Percentiles rank a stretch among this genome's conserved stretches.
Conservation (phyloP, 2,329 filamentous ascomycete species). For the Pestalotiopsis sp. region DNA sequence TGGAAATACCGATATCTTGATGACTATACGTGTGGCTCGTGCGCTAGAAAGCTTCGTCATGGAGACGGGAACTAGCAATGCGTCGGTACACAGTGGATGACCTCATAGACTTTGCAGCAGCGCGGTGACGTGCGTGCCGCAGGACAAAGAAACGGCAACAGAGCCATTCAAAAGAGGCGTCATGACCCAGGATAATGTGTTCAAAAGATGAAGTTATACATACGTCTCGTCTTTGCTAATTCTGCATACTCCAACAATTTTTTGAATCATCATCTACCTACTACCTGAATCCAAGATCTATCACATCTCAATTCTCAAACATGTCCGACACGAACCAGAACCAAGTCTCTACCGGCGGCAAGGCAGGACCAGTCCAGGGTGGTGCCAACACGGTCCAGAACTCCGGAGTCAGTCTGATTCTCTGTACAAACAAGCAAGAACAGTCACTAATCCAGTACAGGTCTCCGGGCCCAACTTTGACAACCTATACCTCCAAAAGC, state of each 20-base stretch:
- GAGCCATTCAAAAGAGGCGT: neutral
- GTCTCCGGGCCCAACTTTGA: conserved; percentile 3
- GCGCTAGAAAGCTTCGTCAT: neutral
- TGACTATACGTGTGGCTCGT: neutral
- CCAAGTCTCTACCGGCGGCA: neutral
- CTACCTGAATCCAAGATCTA: neutral
- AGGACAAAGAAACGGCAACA: neutral
- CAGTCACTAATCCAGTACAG: neutral
- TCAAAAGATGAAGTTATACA: too few relatives aligned
- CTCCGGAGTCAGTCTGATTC: neutral
- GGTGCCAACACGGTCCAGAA: neutral
- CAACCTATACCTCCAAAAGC: conserved; percentile 4
- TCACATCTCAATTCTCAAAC: neutral
- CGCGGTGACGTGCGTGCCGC: neutral
- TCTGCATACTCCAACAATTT: too few relatives aligned
- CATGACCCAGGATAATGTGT: too few relatives aligned
- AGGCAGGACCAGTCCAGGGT: conserved; percentile 1
- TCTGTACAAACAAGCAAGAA: neutral
- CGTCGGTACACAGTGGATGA: neutral
- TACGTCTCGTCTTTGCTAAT: too few relatives aligned
- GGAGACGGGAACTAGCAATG: neutral
- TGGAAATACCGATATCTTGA: neutral
- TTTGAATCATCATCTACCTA: too few relatives aligned
- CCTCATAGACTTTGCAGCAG: neutral
- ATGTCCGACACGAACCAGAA: neutral